Conservation (phyloP, 2,329 filamentous ascomycete genomes). For the Fusarium sp. region DNA sequence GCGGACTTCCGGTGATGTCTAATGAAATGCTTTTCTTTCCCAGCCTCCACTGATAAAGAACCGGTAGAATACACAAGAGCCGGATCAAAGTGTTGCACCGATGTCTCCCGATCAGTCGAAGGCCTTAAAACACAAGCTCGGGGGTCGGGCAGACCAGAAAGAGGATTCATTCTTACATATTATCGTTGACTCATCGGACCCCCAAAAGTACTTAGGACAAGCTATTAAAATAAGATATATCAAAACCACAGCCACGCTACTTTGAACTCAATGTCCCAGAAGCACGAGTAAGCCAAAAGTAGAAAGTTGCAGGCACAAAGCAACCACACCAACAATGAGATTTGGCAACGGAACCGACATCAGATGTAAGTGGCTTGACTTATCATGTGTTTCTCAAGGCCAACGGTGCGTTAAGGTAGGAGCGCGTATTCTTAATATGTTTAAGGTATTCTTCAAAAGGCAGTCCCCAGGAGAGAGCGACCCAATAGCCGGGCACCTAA, state of each 20-base stretch:
- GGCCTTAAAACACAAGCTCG: constrained; percentile 7
- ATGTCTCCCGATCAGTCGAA: constrained; percentile 17
- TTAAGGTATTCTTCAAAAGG: neutral
- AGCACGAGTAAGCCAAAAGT: neutral
- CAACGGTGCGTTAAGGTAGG: neutral
- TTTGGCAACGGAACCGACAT: neutral
- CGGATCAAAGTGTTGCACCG: constrained; percentile 13
- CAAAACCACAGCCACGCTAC: neutral
- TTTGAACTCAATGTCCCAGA: neutral
- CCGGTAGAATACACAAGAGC: constrained; percentile 7
- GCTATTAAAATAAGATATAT: neutral
- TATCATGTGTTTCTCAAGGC: neutral
- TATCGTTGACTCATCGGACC: neutral
- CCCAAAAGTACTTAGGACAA: neutral
- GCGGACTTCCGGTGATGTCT: neutral
- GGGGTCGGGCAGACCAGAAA: constrained; percentile 10
- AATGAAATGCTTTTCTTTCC: constrained; percentile 13
- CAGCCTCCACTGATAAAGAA: constrained; percentile 13
- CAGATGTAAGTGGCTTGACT: neutral
- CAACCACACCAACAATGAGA: neutral
- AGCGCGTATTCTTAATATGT: constrained; percentile 14
- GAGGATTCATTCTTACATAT: neutral
- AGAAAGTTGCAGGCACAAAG: neutral
- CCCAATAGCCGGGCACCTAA: neutral
- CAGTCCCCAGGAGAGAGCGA: constrained; percentile 7